Base-by-base conservation (phyloP, 2,329 filamentous ascomycete genomes). In the Blastomyces emzantsi region DNA sequence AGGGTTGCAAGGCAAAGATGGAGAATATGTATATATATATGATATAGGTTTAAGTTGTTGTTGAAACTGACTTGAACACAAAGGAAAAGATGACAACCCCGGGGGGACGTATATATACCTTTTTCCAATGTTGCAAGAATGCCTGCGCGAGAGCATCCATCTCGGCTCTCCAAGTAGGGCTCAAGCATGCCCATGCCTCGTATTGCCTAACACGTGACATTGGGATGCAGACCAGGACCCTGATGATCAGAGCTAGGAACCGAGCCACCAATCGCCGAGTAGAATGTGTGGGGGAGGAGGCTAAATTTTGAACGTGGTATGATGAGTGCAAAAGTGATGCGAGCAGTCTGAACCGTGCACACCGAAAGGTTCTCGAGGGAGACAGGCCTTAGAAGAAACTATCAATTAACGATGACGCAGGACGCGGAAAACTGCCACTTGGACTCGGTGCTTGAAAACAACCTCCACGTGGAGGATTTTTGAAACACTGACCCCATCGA, bases 151-250 rank as follows among this genome's bases (percentile, higher is more conserved):
- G 22, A 22, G 15, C 41, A 47, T 33, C 19, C 41, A n/a, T 36
- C 28, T 17, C 41, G 57, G 57, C 9, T 36, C 19, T 36, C 59
- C 36, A 61, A 45, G 47, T 60, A 60, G 58, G 58, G 58, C 58
- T 60, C 22, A 45, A 43, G 5, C 22, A 45, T 28, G 13, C 36
- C 39, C 36, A 59, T 59, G 59, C 45, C 59, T 41, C 59, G 59
- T 52, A 49, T 61, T 25, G 59, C 30, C 47, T 41, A 51, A 61
- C 59, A 61, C 59, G 59, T 61, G 59, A 61, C 45, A 33, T 36
- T 59, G 57, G 39, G 22, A 59, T 47, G 15, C 6, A 47, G 57
- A 25, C 57, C 57, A 59, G 56, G 57, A 59, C 57, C 57, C 57
- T 59, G 57, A 59, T 59, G 39, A 59, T 59, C 41, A 41, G n/a